A percentile compares a stretch with the other conserved stretches of the same genome.
Evolutionary conservation across 352 stramenopile genomes (phyloP).

Genomic region (Peronospora destructor): DNA sequence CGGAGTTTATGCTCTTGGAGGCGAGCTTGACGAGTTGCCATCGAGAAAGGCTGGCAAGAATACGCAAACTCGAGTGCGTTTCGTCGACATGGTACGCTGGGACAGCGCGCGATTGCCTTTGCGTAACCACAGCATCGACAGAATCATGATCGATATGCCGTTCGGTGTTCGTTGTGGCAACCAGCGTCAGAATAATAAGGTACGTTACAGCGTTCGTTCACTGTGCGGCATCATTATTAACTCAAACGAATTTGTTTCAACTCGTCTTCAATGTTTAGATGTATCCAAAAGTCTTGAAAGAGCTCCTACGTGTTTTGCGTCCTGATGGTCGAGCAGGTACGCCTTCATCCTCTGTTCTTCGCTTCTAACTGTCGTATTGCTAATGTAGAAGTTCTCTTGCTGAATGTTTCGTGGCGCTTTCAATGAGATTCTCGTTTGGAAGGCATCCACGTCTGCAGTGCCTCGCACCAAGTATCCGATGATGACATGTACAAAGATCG

Average conservation of each 20-base stretch:
- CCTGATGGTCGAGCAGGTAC: slow-evolving; percentile 43
- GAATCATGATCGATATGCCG: slow-evolving; percentile 70
- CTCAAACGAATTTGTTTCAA: not conserved
- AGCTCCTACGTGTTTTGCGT: slow-evolving; percentile 57
- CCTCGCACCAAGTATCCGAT: too few species aligned
- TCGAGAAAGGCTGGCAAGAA: slow-evolving; percentile 54
- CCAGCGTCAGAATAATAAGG: slow-evolving; percentile 61
- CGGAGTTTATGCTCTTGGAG: slow-evolving; percentile 53
- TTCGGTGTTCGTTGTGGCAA: slow-evolving; percentile 73
- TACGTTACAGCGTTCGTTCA: slow-evolving; percentile 5
- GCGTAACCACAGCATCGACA: slow-evolving; percentile 46
- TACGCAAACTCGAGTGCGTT: slow-evolving; percentile 22
- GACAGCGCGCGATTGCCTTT: slow-evolving; percentile 55
- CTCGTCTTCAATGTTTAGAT: slow-evolving; percentile 29
- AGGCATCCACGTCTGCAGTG: too few species aligned
- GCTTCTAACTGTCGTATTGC: not conserved
- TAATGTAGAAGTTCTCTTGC: slow-evolving; percentile 2
- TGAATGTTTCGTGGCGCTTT: not conserved
- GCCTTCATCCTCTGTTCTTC: not conserved
- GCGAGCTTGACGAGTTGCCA: slow-evolving; percentile 51
- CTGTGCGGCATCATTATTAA: not conserved
- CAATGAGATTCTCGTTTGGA: too few species aligned
- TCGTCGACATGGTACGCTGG: slow-evolving; percentile 58
- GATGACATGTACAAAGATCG: too few species aligned
- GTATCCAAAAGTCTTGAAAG: slow-evolving; percentile 70